These are phyloP conservation scores for Bombardia bombarda DNA, from an alignment of 495 filamentous ascomycete species.

Conservation along the genomic window DNA sequence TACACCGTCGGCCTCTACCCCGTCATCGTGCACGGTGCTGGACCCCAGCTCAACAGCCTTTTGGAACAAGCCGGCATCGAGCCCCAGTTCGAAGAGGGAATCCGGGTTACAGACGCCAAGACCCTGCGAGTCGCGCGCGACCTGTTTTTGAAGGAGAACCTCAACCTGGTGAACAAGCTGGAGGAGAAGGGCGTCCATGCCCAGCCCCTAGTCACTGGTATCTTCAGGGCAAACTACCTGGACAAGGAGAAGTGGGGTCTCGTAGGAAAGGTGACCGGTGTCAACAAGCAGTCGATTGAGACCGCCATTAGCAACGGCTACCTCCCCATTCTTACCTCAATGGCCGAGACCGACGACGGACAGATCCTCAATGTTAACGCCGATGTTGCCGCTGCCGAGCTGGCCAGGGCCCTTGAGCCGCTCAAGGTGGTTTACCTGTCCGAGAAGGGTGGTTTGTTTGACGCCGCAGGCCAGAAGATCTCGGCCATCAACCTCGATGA, in stretches of 20 bases:
- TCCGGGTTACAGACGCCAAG: conserved; percentile 92
- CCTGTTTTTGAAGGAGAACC: conserved; percentile 91
- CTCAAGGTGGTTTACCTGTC: conserved; percentile 97
- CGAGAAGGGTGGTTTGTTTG: conserved; percentile 94
- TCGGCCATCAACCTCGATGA: conserved; percentile 97
- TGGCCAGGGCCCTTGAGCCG: conserved; percentile 82
- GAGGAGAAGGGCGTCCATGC: conserved; percentile 88
- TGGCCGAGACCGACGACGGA: conserved; percentile 89
- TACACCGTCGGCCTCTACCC: conserved; percentile 94
- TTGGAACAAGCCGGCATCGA: conserved; percentile 88
- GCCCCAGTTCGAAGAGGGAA: conserved; percentile 94
- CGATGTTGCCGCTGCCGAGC: conserved; percentile 89
- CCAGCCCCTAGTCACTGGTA: conserved; percentile 84
- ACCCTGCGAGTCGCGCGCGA: conserved; percentile 84
- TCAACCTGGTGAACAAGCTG: conserved; percentile 87
- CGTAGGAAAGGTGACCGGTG: conserved; percentile 90
- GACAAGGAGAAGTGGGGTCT: conserved; percentile 91
- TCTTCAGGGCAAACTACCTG: conserved; percentile 91
- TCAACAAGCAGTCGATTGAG: conserved; percentile 87
- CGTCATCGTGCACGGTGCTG: conserved; percentile 93
- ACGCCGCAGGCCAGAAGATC: conserved; percentile 92
- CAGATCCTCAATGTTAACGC: conserved; percentile 98
- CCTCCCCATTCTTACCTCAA: conserved; percentile 90
- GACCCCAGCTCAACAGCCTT: conserved; percentile 91
- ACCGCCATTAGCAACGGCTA: conserved; percentile 87